Evolutionary conservation across 2,329 filamentous ascomycete genomes (phyloP).

Genomic region (Diaporthe sp.): DNA sequence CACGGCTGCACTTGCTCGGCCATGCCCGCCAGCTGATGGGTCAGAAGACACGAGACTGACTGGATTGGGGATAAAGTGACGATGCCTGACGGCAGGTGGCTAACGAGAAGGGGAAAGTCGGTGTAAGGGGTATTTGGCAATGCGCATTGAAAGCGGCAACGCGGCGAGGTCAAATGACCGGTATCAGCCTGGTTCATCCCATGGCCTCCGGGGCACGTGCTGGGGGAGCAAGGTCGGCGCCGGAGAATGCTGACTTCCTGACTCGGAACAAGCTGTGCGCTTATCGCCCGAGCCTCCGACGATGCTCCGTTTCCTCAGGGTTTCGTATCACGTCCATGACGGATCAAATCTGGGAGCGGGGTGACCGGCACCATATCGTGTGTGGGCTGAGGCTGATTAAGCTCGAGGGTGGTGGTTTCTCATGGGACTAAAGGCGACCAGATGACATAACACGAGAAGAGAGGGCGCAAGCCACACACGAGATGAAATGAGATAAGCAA

Average conservation of each 20-base stretch:
- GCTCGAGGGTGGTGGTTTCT: not conserved
- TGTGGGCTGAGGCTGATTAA: not conserved
- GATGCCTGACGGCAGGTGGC: constrained; percentile 5
- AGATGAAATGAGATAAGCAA: constrained; percentile 7
- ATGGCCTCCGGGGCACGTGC: constrained; percentile 25
- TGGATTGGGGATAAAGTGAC: not conserved
- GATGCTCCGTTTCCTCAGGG: constrained; percentile 22
- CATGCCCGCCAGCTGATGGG: not conserved
- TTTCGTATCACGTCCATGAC: constrained; percentile 6
- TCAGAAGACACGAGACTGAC: constrained; percentile 6
- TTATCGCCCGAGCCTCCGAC: constrained; percentile 28
- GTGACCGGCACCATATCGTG: not conserved
- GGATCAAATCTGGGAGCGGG: not conserved
- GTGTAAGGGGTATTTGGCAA: constrained; percentile 21
- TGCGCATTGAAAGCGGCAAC: constrained; percentile 23
- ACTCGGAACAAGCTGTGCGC: constrained; percentile 3
- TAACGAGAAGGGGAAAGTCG: constrained; percentile 16
- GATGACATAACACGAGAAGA: constrained; percentile 1
- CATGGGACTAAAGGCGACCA: not conserved
- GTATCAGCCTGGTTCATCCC: constrained; percentile 13
- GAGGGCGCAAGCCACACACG: not conserved
- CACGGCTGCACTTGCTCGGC: constrained; percentile 19
- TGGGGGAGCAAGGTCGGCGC: constrained; percentile 6
- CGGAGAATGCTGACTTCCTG: constrained; percentile 14
- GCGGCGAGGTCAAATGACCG: constrained; percentile 25